Base-by-base conservation (phyloP, 371 early-diverging fungal genomes). In the Fennellomyces sp. region DNA sequence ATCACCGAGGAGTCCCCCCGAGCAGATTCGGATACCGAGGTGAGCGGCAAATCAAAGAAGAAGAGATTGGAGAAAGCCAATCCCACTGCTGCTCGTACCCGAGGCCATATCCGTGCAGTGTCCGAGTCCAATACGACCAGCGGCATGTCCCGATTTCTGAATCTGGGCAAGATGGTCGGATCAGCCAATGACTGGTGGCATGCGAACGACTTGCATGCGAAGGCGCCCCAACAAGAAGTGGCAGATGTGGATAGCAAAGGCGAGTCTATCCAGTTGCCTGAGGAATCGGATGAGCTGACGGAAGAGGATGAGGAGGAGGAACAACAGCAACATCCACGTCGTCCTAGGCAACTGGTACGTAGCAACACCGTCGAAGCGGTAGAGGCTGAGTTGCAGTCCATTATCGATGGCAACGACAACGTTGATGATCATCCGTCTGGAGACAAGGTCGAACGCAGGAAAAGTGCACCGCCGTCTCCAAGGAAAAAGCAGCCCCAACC, bases 331-430 rank as follows among this genome's bases (percentile, higher is more conserved):
- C 45, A 21, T 17, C n/a, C 33, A 21, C 26, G 8, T 15, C 15
- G 36, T 5, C 29, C 51, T 12, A 49, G 64, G 6, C 70, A 64
- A 15, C 52, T 70, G 2, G 62, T 72, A 21, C 59, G 75, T 51
- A 68, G 72, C 35, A 71, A 76, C 26, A 86, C 84, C 6, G 77
- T 88, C 15, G 82, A 83, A 31, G 86, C 86, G 2, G 82, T 88
- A 0, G 83, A 86, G 49, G 88, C 86, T 8, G 86, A 80, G 23
- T 58, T 88, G 13, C 72, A 81, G 8, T 79, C 83, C 0, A 86
- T 88, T 41, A 68, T 88, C 50, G 84, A 82, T 53, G 70, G 72
- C 2, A 59, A 63, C 29, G 69, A 61, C n/a, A 23, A 56, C 2
- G 52, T 45, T 3, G 54, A 56, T 26, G 30, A 39, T 26, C 21